Base-by-base conservation (phyloP, 306 rosid species). In the Vigna nakashimae region DNA sequence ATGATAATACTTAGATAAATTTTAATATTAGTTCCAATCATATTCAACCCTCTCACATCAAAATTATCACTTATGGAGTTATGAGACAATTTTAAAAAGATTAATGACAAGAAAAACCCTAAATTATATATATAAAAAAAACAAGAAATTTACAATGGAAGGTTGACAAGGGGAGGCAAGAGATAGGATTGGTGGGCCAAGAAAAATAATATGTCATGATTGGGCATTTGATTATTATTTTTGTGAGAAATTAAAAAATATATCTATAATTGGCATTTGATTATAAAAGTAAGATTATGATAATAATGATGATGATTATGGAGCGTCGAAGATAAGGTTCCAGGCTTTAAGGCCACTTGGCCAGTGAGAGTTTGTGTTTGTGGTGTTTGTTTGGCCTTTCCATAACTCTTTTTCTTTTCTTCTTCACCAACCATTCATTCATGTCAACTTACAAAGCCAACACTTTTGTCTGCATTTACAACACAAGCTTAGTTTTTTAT, bases 241-340 rank as follows among this genome's bases (percentile, higher is more conserved):
- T 30, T 3, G 5, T 30, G 34, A 30, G 32, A 4, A 30, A 30
- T 30, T 30, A 30, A 30, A 30, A 30, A 30, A 30, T 30, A 30
- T 30, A 30, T 30, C 4, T 30, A 30, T 30, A 30, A 30, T 30
- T 4, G 78, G 87, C 14, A 86, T 82, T 84, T 78, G 88, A 84
- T 81, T 84, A 86, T 70, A 30, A 62, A 62, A 32, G 69, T 26
- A 62, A 32, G 58, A 64, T 70, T 40, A 75, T 76, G 42, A 65
- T 59, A 55, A 43, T 30, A 30, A 30, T 52, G 65, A 82, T 56
- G 78, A 82, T 56, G 78, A 79, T 65, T 65, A 71, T 78, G 76
- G 84, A 70, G 83, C 79, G 73, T 78, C 64, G 74, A 65, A 86
- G 97, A 92, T 92, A 89, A 90, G 92, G 93, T 87, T 86, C 88